Evolutionary conservation across 768 basidiomycete genomes (phyloP).

Genomic region (Termitomyces sp.): DNA sequence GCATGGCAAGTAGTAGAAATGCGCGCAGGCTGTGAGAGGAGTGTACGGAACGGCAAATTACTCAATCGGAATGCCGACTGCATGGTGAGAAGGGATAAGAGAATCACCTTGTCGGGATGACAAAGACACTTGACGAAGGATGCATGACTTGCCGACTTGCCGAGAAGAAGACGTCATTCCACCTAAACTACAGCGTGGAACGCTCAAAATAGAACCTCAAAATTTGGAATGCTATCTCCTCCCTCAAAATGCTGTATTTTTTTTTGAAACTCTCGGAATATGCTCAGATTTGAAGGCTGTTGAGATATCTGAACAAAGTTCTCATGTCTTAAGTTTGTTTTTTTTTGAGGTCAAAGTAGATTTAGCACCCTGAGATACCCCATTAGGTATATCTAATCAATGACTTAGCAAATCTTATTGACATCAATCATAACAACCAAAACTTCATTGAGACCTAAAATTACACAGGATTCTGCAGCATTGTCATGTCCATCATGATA

Average conservation of each 20-base stretch:
- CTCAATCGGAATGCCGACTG: slow-evolving; percentile 5
- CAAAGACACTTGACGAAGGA: background rate
- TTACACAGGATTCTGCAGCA: background rate
- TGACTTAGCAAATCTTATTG: too few relatives aligned
- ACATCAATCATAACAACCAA: too few relatives aligned
- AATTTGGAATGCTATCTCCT: background rate
- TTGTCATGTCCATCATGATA: slow-evolving; percentile 4
- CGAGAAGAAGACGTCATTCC: slow-evolving; percentile 1
- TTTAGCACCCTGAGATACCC: too few relatives aligned
- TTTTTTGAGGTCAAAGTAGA: background rate
- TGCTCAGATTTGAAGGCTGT: background rate
- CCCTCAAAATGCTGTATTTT: background rate
- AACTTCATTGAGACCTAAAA: too few relatives aligned
- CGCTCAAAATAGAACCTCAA: too few relatives aligned
- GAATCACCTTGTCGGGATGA: background rate
- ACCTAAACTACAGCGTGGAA: background rate
- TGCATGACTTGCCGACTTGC: background rate
- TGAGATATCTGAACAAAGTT: background rate
- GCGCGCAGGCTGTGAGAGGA: slow-evolving; percentile 6
- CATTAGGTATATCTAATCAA: too few relatives aligned
- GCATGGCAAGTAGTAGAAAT: background rate
- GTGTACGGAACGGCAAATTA: slow-evolving; percentile 7
- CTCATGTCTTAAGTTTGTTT: background rate
- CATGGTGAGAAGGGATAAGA: slow-evolving; percentile 4
- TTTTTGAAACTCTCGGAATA: background rate